phyloP scores from a whole-genome alignment of 495 filamentous ascomycete species.

The Penicillium soppii region DNA sequence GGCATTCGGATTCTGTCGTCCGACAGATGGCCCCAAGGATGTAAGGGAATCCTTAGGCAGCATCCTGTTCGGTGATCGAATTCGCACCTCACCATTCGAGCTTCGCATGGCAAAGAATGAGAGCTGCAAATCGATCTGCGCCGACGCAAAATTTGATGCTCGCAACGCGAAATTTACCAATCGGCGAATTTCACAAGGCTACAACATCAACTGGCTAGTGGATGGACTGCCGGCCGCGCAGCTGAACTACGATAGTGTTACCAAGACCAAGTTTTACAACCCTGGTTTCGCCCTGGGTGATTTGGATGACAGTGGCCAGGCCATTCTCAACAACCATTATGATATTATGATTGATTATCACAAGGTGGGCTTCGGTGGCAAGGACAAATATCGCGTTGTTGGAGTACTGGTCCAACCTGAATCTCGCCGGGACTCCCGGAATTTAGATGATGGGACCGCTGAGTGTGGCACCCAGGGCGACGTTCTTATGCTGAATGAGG shows the following conservation, averaged over 20 bases:
- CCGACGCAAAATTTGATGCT: slow-evolving; percentile 61
- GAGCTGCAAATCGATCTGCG: slow-evolving; percentile 78
- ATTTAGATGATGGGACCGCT: slow-evolving; percentile 53
- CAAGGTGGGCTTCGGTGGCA: slow-evolving; percentile 54
- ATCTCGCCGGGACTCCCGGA: slow-evolving; percentile 62
- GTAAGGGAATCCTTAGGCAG: slow-evolving; percentile 89
- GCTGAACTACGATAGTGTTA: slow-evolving; percentile 67
- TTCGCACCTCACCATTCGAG: slow-evolving; percentile 87
- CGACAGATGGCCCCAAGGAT: slow-evolving; percentile 68
- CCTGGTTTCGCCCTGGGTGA: slow-evolving; percentile 85
- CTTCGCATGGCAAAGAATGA: slow-evolving; percentile 82
- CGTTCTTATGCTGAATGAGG: slow-evolving; percentile 61
- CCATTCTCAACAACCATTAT: slow-evolving; percentile 86
- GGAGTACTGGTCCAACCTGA: slow-evolving; percentile 83
- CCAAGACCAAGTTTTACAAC: slow-evolving; percentile 73
- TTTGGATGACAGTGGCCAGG: slow-evolving; percentile 52
- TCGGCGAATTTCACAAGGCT: slow-evolving; percentile 72
- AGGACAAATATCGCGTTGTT: slow-evolving; percentile 77
- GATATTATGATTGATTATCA: slow-evolving; percentile 95
- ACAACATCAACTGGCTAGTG: slow-evolving; percentile 91
- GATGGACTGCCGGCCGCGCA: slow-evolving; percentile 92
- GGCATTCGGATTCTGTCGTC: slow-evolving; percentile 81
- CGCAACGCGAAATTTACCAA: slow-evolving; percentile 76
- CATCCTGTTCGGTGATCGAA: slow-evolving; percentile 95
- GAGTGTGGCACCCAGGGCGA: slow-evolving; percentile 56